Evolutionary conservation across 2,329 filamentous ascomycete genomes (phyloP).

Genomic region (Blastomyces percursus): DNA sequence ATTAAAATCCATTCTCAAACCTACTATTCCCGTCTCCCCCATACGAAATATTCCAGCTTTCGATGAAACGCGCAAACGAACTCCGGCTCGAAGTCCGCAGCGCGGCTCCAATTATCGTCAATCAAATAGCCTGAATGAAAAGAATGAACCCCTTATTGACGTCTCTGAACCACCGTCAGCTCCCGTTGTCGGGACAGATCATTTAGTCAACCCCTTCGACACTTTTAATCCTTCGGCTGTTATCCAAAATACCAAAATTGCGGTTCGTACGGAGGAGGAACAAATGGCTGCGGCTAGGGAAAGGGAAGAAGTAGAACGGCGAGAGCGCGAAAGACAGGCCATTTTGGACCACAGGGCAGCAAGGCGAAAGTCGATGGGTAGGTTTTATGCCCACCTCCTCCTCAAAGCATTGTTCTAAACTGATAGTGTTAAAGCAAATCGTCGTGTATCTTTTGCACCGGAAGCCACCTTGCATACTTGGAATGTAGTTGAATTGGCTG

Average conservation of each 20-base stretch:
- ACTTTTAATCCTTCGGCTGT: constrained; percentile 32
- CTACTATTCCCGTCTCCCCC: constrained; percentile 54
- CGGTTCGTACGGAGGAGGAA: constrained; percentile 55
- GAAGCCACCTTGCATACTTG: constrained; percentile 96
- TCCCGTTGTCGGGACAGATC: constrained; percentile 27
- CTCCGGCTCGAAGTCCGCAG: constrained; percentile 25
- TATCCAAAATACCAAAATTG: constrained; percentile 43
- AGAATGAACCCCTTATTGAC: constrained; percentile 31
- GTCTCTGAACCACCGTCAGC: constrained; percentile 32
- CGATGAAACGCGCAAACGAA: constrained; percentile 39
- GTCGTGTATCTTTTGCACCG: constrained; percentile 91
- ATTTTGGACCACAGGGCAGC: constrained; percentile 68
- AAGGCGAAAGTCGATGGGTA: constrained; percentile 75
- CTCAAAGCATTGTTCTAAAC: neutral
- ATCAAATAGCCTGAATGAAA: constrained; percentile 6
- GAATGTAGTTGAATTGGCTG: constrained; percentile 80
- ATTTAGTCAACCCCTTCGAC: constrained; percentile 40
- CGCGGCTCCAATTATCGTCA: constrained; percentile 9
- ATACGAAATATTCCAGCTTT: constrained; percentile 56
- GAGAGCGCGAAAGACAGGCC: constrained; percentile 47
- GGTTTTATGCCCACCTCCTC: constrained; percentile 5
- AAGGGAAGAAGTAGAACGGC: constrained; percentile 53
- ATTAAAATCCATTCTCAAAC: constrained; percentile 67
- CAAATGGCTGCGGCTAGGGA: constrained; percentile 59
- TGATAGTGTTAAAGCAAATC: constrained; percentile 48